Evolutionary conservation across 2,329 filamentous ascomycete genomes (phyloP).

Genomic region (Fusarium acutatum): DNA sequence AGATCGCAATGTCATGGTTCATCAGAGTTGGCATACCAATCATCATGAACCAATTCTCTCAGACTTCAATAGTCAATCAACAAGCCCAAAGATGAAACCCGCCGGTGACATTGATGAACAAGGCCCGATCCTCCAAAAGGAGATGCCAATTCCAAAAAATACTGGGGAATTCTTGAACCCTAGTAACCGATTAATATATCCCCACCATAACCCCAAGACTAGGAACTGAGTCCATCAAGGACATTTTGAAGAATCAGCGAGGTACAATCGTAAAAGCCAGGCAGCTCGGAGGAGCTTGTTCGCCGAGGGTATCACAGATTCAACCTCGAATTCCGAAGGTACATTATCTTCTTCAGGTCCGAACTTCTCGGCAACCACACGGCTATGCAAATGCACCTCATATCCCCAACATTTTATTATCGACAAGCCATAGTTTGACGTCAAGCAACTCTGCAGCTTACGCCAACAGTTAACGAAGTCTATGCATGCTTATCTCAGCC

Average conservation of each 20-base stretch:
- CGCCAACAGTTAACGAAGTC: slow-evolving; percentile 12
- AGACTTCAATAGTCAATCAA: not conserved
- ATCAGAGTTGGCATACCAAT: not conserved
- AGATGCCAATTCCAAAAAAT: slow-evolving; percentile 32
- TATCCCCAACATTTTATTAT: slow-evolving; percentile 36
- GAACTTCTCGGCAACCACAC: slow-evolving; percentile 2
- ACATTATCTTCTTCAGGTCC: slow-evolving; percentile 6
- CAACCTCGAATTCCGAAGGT: not conserved
- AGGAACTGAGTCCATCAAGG: slow-evolving; percentile 4
- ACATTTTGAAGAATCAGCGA: not conserved
- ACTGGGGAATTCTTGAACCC: slow-evolving; percentile 27
- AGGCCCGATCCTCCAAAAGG: slow-evolving; percentile 19
- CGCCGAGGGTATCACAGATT: not conserved
- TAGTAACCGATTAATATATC: slow-evolving; percentile 18
- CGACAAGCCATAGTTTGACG: slow-evolving; percentile 20
- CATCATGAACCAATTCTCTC: not conserved
- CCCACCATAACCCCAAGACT: slow-evolving; percentile 20
- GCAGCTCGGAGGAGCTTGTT: not conserved
- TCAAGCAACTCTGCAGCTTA: slow-evolving; percentile 24
- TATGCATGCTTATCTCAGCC: slow-evolving; percentile 15
- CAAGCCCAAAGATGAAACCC: slow-evolving; percentile 15
- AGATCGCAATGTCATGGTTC: not conserved
- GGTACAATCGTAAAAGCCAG: not conserved
- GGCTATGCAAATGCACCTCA: slow-evolving; percentile 12
- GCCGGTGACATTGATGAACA: slow-evolving; percentile 2